Percentiles rank a stretch among this genome's conserved stretches.
Conservation (phyloP, 139 green algal genomes). For the Chlorella ohadii region DNA sequence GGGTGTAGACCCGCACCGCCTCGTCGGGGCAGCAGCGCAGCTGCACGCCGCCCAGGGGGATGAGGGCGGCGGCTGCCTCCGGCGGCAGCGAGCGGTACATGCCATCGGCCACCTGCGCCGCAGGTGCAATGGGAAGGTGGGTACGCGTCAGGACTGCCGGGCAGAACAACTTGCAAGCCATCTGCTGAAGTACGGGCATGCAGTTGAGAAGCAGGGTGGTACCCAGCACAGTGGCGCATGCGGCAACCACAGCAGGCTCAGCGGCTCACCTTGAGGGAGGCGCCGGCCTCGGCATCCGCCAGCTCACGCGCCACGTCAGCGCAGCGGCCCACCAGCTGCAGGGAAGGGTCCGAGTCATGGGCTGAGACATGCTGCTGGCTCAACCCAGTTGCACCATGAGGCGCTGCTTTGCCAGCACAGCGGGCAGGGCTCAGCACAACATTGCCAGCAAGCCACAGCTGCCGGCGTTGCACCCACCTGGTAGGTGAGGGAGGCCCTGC, state of each 20-base stretch:
- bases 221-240: too few species aligned
- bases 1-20: not conserved
- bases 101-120: not conserved
- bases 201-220: too few species aligned
- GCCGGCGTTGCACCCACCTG: not conserved
- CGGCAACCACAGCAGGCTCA: too few species aligned
- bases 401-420: too few species aligned
- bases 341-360: not conserved
- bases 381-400: too few species aligned
- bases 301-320: not conserved
- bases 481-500: not conserved
- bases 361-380: too few species aligned
- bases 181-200: too few species aligned
- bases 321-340: not conserved
- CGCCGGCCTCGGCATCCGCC: not conserved
- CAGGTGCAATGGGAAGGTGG: too few species aligned
- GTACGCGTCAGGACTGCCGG: too few species aligned
- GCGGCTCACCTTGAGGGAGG: not conserved
- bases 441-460: too few species aligned
- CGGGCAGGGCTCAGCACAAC: too few species aligned
- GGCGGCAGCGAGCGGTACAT: not conserved
- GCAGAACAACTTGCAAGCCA: too few species aligned
- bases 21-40: not conserved
- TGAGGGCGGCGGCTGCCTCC: not conserved
- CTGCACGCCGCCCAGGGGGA: not conserved